Evolutionary conservation across 495 filamentous ascomycete genomes (phyloP).

Genomic region (Xylaria telfairii): DNA sequence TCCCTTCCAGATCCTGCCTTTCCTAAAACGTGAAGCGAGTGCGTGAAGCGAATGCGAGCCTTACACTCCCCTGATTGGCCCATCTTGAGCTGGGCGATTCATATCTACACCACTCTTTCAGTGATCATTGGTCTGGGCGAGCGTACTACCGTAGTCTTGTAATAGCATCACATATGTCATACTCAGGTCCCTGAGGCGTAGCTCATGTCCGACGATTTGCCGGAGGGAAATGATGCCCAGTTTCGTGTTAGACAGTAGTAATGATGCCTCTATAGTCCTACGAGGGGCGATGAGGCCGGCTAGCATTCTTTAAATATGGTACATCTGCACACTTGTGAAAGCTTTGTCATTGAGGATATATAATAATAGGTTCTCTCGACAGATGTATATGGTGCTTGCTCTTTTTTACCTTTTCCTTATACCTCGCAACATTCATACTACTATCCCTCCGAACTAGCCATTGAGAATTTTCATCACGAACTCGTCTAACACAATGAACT

Average conservation of each 20-base stretch:
- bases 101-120: not conserved
- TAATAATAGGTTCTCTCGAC: not conserved
- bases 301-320: not conserved
- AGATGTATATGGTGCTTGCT: not conserved
- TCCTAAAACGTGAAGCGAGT: conserved; percentile 17
- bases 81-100: not conserved
- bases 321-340: not conserved
- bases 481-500: not conserved
- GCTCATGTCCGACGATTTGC: not conserved
- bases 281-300: not conserved
- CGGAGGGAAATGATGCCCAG: not conserved
- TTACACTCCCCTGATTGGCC: conserved; percentile 1
- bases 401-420: too few relatives aligned
- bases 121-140: not conserved
- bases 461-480: not conserved
- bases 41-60: conserved; percentile 20
- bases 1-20: conserved; percentile 1
- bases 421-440: not conserved
- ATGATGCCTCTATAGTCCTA: not conserved
- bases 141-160: not conserved
- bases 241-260: not conserved
- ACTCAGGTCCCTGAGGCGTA: not conserved
- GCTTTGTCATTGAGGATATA: not conserved
- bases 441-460: not conserved
- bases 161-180: not conserved